Base-by-base conservation (phyloP, 495 filamentous ascomycete species). In the Pseudoneurospora amorphoporcata region DNA sequence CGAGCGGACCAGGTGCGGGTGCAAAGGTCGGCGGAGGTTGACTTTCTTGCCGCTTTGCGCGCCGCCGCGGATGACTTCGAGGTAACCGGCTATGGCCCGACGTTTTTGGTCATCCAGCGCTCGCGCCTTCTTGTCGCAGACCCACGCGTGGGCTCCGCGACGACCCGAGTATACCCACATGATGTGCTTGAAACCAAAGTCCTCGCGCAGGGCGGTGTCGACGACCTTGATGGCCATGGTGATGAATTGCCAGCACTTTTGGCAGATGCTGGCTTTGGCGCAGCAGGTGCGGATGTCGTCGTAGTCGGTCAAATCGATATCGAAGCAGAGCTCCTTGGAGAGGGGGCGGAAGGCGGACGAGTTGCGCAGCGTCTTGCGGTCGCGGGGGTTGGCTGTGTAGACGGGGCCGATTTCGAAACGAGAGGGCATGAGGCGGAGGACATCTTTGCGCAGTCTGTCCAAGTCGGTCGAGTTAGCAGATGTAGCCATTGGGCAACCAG, bases 261-360 rank as follows among this genome's bases (percentile, higher is more conserved):
- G 85, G 78, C 95, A 99, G 75, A 99, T 98, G 73, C 92, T 95
- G 5, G 96, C 94, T 76, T 94, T 93, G 72, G 90, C 88, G 80
- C 95, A 99, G 82, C 95, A 99, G 29, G 95, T 97, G 32, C 95
- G 91, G 75, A 98, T 92, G 68, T 97, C 92, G 78, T 99, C 95
- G 81, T 99, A 99, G 83, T 98, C 95, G 38, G 95, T 98, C 86
- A 99, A 86, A 87, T 99, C 95, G 75, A 99, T 97, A 90, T 99
- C 95, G 83, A 99, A 98, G 73, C 97, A 96, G 17, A 99, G 82
- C 81, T 99, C 95, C 78, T 98, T 98, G 2, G 90, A 84, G 4
- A 96, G 79, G 3, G 95, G 94, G 65, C 86, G 86, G 80, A 95
- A 94, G 9, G 86, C 84, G 70, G 85, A 86, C 17, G 87, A 82